Conservation (phyloP, 2,329 filamentous ascomycete genomes). For the Pezicula radicicola region DNA sequence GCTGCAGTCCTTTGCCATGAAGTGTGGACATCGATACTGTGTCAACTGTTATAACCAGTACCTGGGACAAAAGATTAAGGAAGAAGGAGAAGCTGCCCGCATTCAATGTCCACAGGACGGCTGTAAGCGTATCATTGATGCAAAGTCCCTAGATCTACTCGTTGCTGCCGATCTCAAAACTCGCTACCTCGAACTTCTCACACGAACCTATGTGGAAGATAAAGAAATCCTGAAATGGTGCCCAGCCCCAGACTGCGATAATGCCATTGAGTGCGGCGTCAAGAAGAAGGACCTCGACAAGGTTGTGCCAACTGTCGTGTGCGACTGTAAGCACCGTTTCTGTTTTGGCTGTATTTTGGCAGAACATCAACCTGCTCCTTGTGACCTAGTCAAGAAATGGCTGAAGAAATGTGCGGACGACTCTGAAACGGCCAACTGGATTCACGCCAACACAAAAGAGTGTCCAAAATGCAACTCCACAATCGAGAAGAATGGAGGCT, state of each 20-base stretch:
- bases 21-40: slow-evolving; percentile 91
- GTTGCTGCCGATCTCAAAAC: slow-evolving; percentile 52
- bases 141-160: slow-evolving; percentile 79
- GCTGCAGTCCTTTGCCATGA: slow-evolving; percentile 86
- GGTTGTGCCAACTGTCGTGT: slow-evolving; percentile 87
- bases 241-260: slow-evolving; percentile 94
- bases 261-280: slow-evolving; percentile 82
- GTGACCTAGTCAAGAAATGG: slow-evolving; percentile 89
- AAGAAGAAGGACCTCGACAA: slow-evolving; percentile 83
- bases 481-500: slow-evolving; percentile 98
- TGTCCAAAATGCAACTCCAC: slow-evolving; percentile 95
- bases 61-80: slow-evolving; percentile 85
- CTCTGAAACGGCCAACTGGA: slow-evolving; percentile 98
- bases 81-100: slow-evolving; percentile 90
- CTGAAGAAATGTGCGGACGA: slow-evolving; percentile 98
- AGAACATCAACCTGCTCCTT: slow-evolving; percentile 93
- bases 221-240: slow-evolving; percentile 97
- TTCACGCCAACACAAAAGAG: slow-evolving; percentile 97
- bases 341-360: slow-evolving; percentile 90
- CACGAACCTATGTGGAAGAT: slow-evolving; percentile 94
- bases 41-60: slow-evolving; percentile 92
- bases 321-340: slow-evolving; percentile 80
- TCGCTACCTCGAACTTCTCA: slow-evolving; percentile 82
- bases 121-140: slow-evolving; percentile 89
- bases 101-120: slow-evolving; percentile 90